Evolutionary conservation across 176 grass and related monocot species (phyloP).

Genomic region (Sorghum bicolor): DNA sequence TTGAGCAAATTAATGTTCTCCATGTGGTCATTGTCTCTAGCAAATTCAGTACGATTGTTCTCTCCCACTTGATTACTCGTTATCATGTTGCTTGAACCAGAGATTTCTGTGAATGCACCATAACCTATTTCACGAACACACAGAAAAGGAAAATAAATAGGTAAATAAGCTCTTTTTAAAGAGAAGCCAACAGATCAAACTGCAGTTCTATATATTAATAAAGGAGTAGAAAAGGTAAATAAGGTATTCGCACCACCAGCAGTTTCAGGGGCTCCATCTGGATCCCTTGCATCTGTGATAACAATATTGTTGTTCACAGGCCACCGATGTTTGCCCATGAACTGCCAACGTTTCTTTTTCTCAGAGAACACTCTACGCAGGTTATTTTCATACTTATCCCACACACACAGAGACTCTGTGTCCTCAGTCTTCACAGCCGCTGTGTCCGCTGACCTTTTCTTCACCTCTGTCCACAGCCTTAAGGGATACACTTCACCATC

Average conservation of each 20-base stretch:
- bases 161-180: too few species aligned
- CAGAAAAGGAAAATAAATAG: too few species aligned
- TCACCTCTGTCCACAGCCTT: background rate
- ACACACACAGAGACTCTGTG: background rate
- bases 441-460: background rate
- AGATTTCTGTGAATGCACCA: background rate
- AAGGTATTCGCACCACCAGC: too few species aligned
- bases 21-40: background rate
- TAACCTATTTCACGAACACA: too few species aligned
- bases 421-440: background rate
- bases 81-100: background rate
- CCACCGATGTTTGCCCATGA: background rate
- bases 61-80: background rate
- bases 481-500: background rate
- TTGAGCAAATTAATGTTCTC: background rate
- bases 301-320: background rate
- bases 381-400: background rate
- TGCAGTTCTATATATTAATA: too few species aligned
- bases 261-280: background rate
- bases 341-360: background rate
- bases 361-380: background rate
- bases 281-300: background rate
- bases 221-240: too few species aligned
- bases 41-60: background rate
- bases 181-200: too few species aligned